phyloP scores from a whole-genome alignment of 345 rosid genomes.

The Balakata baccata region DNA sequence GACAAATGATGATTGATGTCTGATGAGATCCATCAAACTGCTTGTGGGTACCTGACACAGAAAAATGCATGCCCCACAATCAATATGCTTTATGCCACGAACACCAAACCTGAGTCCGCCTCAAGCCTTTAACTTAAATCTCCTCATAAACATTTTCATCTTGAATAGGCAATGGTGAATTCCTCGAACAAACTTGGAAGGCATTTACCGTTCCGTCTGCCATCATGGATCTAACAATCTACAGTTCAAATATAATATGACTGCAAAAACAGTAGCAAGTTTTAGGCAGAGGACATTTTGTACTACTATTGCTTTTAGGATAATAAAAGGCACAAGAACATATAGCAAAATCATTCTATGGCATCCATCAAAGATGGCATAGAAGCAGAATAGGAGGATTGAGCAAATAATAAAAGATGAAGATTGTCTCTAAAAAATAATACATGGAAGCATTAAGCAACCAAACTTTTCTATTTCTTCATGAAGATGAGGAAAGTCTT shows the following conservation, averaged over 20 bases:
- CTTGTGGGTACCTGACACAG: not conserved
- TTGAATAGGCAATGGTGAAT: conserved; percentile 27
- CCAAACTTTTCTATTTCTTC: conserved; percentile 80
- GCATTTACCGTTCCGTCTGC: conserved; percentile 48
- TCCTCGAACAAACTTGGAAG: conserved; percentile 35
- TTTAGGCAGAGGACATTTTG: not conserved
- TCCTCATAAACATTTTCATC: conserved; percentile 49
- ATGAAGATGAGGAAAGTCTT: conserved; percentile 57
- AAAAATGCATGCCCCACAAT: not conserved
- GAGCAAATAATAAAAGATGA: not conserved
- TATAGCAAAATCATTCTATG: no score
- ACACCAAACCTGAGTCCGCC: not conserved
- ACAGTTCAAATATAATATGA: conserved; percentile 16
- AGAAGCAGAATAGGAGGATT: not conserved
- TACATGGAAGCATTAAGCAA: not conserved
- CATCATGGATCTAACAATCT: conserved; percentile 62
- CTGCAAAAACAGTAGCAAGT: not conserved
- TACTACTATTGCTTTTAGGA: no score
- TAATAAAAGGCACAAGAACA: not conserved
- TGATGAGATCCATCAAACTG: not conserved
- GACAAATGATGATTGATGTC: not conserved
- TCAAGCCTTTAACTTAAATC: conserved; percentile 18
- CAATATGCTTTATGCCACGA: not conserved
- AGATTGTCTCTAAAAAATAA: no score
- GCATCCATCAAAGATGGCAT: not conserved